Conservation (phyloP, 2,329 filamentous ascomycete species). For the Cercospora beticola region DNA sequence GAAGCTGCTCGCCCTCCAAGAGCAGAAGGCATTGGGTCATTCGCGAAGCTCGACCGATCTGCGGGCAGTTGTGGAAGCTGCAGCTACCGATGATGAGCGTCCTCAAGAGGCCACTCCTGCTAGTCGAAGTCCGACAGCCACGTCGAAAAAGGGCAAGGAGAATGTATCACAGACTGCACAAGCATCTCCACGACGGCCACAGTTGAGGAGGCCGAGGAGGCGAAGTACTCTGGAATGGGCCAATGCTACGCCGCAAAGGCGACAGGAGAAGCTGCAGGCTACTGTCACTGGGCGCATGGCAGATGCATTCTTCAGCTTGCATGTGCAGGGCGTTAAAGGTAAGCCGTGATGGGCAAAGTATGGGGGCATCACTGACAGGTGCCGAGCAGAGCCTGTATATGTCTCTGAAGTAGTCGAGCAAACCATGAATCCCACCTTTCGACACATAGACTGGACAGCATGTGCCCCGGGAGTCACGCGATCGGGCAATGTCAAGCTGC, state of each 20-base stretch:
- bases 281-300: constrained; percentile 70
- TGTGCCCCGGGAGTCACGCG: constrained; percentile 66
- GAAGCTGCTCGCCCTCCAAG: constrained; percentile 60
- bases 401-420: constrained; percentile 76
- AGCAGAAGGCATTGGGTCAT: constrained; percentile 52
- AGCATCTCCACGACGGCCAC: constrained; percentile 36
- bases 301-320: constrained; percentile 87
- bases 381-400: constrained; percentile 70
- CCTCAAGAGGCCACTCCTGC: not conserved
- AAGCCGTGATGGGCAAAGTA: constrained; percentile 13
- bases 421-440: constrained; percentile 89
- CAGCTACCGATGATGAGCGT: constrained; percentile 15
- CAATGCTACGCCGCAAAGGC: constrained; percentile 56
- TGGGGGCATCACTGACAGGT: constrained; percentile 21
- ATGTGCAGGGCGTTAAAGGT: constrained; percentile 59
- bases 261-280: constrained; percentile 75
- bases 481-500: constrained; percentile 63
- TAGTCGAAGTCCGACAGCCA: constrained; percentile 20
- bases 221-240: constrained; percentile 65
- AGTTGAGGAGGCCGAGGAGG: constrained; percentile 46
- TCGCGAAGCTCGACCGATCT: constrained; percentile 61
- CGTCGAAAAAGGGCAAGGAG: constrained; percentile 18
- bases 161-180: constrained; percentile 29
- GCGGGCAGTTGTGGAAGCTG: constrained; percentile 35
- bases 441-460: constrained; percentile 72